Base-by-base conservation (phyloP, 2,329 filamentous ascomycete species). In the Alternaria viburni region DNA sequence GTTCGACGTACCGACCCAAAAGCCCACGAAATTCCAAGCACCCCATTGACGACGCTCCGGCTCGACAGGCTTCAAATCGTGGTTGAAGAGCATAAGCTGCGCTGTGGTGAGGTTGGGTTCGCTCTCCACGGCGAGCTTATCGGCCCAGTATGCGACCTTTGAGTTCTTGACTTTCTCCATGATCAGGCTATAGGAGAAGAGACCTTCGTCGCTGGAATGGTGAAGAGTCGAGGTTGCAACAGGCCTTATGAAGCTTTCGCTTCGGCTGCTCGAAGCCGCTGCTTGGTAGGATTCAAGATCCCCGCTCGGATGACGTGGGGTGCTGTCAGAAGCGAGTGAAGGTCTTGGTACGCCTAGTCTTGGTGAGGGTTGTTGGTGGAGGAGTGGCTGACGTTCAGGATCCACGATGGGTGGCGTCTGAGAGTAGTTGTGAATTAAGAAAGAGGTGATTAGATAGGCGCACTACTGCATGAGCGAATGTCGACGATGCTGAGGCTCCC, bases 41-140 rank as follows among this genome's bases (percentile, higher is more conserved):
- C 89, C 89, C 93, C 94, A 97, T 86, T 92, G 88, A 58, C 94
- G 89, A 61, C 93, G 88, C 67, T 88, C 88, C 15, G 89, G 89
- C 77, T 96, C 93, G 55, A 97, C 71, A 74, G 89, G 79, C 62
- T 93, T 93, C 68, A 96, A 84, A 80, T 96, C 92, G 78, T 92
- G 82, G 79, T 97, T 97, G 69, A 89, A 92, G 77, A 97, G 86
- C 90, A 97, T 93, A 70, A 96, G 84, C 83, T 97, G 92, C 15
- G 90, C 87, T 57, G 86, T 89, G 8, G 89, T 91, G 73, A 97
- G 86, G 49, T 92, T 93, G 1, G 90, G 88, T 80, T 97, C 93
- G 58, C 87, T 83, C 59, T 91, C 86, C 62, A 96, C 91, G 49
- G 91, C 89, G 60, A 94, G 77, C 83, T 88, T 93, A 69, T 84